Percentiles rank a stretch among this genome's conserved stretches.
phyloP scores from a whole-genome alignment of 176 grass and related monocot species.

The Zoysia japonica region DNA sequence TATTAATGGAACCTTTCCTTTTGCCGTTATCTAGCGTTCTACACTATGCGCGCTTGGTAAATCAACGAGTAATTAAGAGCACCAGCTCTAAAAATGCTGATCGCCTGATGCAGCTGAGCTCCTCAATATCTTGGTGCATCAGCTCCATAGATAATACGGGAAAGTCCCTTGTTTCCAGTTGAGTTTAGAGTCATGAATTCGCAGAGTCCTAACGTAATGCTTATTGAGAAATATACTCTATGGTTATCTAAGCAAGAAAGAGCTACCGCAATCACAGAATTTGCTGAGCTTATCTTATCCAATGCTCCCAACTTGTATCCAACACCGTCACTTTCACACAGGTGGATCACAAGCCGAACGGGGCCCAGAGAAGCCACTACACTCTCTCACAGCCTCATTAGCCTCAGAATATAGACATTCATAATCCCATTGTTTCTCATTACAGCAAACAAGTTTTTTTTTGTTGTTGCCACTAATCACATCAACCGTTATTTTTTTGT shows the following conservation, averaged over 20 bases:
- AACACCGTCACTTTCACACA: constrained; percentile 33
- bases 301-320: background rate
- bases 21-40: background rate
- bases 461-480: no score
- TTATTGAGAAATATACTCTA: background rate
- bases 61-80: background rate
- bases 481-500: background rate
- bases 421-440: background rate
- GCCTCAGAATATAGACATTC: constrained; percentile 11
- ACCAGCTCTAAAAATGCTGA: background rate
- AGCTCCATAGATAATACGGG: no score
- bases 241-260: background rate
- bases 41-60: background rate
- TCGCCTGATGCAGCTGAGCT: background rate
- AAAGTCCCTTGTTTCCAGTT: no score
- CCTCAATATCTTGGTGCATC: background rate
- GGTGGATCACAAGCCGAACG: background rate
- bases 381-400: background rate
- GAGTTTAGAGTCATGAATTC: background rate
- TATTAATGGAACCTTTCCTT: background rate
- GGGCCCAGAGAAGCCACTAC: constrained; percentile 2
- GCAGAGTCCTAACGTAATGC: background rate
- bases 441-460: no score
- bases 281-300: constrained; percentile 54
- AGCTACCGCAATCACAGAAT: background rate